Percentiles rank a stretch among this genome's conserved stretches.
Conservation (phyloP, 2,329 filamentous ascomycete genomes). For the Fusarium succisae region DNA sequence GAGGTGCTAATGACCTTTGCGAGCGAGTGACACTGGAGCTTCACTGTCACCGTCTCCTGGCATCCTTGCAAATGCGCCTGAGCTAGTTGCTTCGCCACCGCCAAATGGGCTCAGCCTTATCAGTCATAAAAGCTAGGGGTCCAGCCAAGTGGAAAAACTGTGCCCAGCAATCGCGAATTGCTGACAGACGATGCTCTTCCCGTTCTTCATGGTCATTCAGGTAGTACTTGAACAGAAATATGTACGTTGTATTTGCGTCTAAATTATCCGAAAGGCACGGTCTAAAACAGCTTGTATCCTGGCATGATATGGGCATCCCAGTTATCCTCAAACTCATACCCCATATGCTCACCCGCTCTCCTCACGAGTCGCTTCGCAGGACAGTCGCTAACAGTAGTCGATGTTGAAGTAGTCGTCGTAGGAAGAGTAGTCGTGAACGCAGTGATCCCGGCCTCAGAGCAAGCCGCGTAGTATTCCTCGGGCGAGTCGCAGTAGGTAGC, state of each 20-base stretch:
- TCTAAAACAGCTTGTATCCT: not conserved
- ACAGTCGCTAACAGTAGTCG: not conserved
- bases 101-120: not conserved
- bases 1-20: not conserved
- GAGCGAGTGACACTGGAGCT: not conserved
- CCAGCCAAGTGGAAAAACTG: not conserved
- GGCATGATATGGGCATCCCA: not conserved
- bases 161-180: not conserved
- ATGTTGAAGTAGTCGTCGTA: not conserved
- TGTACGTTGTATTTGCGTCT: not conserved
- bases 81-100: not conserved
- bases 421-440: slow-evolving; percentile 3
- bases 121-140: not conserved
- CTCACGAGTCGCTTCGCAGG: not conserved
- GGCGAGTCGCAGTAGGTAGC: slow-evolving; percentile 20
- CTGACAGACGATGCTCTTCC: too few relatives aligned
- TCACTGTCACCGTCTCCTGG: not conserved
- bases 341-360: not conserved
- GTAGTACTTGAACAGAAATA: not conserved
- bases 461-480: slow-evolving; percentile 17
- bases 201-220: not conserved
- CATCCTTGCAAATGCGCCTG: not conserved
- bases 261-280: too few relatives aligned
- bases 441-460: slow-evolving; percentile 2
- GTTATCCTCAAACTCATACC: not conserved